A percentile compares a stretch with the other conserved stretches of the same genome.
phyloP scores from a whole-genome alignment of 225 moss, liverwort and hornwort species.

The Takakia lepidozioides region DNA sequence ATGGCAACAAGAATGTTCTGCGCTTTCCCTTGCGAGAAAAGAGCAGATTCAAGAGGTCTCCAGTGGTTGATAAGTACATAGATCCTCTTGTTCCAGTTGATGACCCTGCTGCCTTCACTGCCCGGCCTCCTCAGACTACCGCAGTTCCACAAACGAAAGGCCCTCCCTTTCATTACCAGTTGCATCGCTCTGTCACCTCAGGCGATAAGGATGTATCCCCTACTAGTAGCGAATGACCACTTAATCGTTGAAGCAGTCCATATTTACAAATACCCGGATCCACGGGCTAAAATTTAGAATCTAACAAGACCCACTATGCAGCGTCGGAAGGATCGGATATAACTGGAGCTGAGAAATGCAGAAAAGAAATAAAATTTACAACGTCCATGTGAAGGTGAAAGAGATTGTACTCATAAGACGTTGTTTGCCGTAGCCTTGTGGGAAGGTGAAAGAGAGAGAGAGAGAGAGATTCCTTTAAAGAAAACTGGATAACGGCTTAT shows the following conservation, averaged over 20 bases:
- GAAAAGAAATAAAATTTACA: no score
- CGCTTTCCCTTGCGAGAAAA: slow-evolving; percentile 38
- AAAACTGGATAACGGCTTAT: no score
- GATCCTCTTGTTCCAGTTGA: slow-evolving; percentile 12
- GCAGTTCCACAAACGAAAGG: slow-evolving; percentile 22
- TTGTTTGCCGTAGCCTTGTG: no score
- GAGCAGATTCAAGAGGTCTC: slow-evolving; percentile 24
- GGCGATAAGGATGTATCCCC: slow-evolving; percentile 47
- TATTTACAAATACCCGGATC: no score
- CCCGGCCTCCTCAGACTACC: slow-evolving; percentile 24
- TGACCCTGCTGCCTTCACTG: slow-evolving; percentile 16
- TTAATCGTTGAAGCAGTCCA: no score
- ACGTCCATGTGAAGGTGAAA: no score
- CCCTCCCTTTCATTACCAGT: slow-evolving; percentile 17
- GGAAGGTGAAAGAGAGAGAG: neutral
- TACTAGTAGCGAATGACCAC: no score
- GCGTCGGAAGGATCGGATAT: no score
- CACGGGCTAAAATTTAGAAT: no score
- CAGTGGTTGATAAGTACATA: slow-evolving; percentile 14
- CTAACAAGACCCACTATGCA: no score
- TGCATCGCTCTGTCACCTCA: slow-evolving; percentile 39
- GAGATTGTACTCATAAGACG: no score
- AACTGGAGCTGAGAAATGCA: no score
- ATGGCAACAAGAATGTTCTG: slow-evolving; percentile 25
- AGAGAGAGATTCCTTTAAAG: neutral